Evolutionary conservation across 148 eudicot genomes (phyloP), one percentile per base, ranked within the genome.

Genomic region (Amaranthus hypochondriacus): DNA sequence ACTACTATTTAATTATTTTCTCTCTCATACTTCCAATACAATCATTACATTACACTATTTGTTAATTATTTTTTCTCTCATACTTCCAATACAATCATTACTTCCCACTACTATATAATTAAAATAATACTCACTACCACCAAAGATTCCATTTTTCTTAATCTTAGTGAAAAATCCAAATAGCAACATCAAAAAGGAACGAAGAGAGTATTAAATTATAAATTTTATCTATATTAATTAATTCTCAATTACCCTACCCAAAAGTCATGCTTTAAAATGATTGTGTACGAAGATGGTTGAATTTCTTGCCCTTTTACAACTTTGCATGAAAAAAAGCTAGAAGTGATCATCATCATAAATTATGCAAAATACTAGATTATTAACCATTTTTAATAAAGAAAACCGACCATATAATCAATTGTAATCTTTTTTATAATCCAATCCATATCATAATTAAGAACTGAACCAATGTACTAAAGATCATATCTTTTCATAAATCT

Each of bases 401-500:
- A 46, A 67, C 70, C 70, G 70, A 67, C 70, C 56, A 67, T 9
- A 28, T 28, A 28, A 50, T 43, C 10, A 67, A 44, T 67, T 49
- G 39, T 67, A 67, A 21, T 67, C 7, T 67, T 6, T 53, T 39
- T 50, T 12, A 51, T 39, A 58, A 67, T 75, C 57, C 43, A 42
- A 72, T 59, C 13, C 21, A 74, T 56, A 56, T 75, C 28, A 77
- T 55, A 47, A 69, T 56, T 48, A 58, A 0, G 1, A 9, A 64
- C 28, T 51, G 28, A 69, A 44, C 39, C 76, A 77, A 72, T 71
- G 80, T 72, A 78, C 76, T 66, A 39, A 58, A 66, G 58, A 70
- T 62, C 64, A 76, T 42, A 73, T 66, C 47, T 78, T 73, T 56
- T 72, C 76, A 73, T 78, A 73, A 68, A 78, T 14, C 49, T 51